phyloP scores from a whole-genome alignment of 1,139 yeast genomes.

The Candida tetrigidarum region DNA sequence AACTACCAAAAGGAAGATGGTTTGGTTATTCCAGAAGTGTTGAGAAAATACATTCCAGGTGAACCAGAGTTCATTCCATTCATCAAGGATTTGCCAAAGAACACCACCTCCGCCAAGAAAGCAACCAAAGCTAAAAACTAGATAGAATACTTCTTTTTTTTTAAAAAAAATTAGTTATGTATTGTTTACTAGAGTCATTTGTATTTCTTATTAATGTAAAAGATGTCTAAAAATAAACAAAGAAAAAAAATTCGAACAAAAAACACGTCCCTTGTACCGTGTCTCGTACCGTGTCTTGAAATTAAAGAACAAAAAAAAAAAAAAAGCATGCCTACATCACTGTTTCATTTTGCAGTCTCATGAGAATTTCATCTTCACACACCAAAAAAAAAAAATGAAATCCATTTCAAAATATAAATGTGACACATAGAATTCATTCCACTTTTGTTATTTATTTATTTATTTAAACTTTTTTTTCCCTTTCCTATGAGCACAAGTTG shows the following conservation, averaged over 20 bases:
- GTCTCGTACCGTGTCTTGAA: not conserved
- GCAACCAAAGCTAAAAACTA: conserved; percentile 7
- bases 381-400: not conserved
- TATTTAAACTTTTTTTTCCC: too few species aligned
- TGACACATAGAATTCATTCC: too few species aligned
- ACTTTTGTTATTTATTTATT: too few species aligned
- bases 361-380: conserved; percentile 3
- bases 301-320: too few species aligned
- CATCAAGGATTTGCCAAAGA: conserved; percentile 90
- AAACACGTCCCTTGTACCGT: not conserved
- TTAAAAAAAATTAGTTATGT: too few species aligned
- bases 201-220: not conserved
- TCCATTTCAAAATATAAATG: not conserved
- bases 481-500: too few species aligned
- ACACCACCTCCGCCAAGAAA: conserved; percentile 84
- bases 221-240: not conserved
- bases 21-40: conserved; percentile 88
- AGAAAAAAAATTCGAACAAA: not conserved
- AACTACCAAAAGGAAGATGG: conserved; percentile 98
- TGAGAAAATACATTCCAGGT: conserved; percentile 96
- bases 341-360: not conserved
- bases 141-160: not conserved
- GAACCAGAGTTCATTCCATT: conserved; percentile 96
- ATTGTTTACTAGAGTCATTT: not conserved
- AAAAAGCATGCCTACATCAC: too few species aligned